Conservation (phyloP, 345 rosid species). For the Aurinia saxatilis region DNA sequence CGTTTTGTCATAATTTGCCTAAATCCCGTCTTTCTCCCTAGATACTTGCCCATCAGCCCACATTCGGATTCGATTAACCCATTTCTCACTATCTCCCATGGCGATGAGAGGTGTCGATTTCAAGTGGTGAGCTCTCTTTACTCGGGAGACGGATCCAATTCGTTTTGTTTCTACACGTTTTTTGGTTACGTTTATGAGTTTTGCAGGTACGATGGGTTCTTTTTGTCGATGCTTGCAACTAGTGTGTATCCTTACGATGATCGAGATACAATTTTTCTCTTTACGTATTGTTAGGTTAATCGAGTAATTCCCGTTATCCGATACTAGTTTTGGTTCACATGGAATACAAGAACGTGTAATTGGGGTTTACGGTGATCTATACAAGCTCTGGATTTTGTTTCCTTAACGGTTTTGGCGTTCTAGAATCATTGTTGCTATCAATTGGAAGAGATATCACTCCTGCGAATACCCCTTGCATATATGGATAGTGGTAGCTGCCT, state of each 20-base stretch:
- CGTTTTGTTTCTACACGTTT: no score
- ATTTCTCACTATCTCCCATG: conserved; percentile 52
- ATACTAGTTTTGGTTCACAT: neutral
- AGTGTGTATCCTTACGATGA: conserved; percentile 82
- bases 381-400: conserved; percentile 1
- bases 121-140: conserved; percentile 64
- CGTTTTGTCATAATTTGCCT: no score
- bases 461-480: conserved; percentile 90
- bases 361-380: conserved; percentile 8
- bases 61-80: no score
- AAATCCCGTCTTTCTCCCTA: no score
- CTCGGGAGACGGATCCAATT: neutral
- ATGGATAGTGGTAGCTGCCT: conserved; percentile 89
- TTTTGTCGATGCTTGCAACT: conserved; percentile 97
- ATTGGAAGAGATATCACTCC: conserved; percentile 69
- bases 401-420: conserved; percentile 14
- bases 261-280: neutral
- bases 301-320: neutral
- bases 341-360: neutral
- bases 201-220: conserved; percentile 97
- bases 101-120: conserved; percentile 88
- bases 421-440: conserved; percentile 85
- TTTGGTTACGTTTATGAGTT: neutral
- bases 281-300: neutral
- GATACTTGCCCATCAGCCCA: no score